Evolutionary conservation across 169 alveolate genomes (phyloP).

Genomic region (Babesia ovata): DNA sequence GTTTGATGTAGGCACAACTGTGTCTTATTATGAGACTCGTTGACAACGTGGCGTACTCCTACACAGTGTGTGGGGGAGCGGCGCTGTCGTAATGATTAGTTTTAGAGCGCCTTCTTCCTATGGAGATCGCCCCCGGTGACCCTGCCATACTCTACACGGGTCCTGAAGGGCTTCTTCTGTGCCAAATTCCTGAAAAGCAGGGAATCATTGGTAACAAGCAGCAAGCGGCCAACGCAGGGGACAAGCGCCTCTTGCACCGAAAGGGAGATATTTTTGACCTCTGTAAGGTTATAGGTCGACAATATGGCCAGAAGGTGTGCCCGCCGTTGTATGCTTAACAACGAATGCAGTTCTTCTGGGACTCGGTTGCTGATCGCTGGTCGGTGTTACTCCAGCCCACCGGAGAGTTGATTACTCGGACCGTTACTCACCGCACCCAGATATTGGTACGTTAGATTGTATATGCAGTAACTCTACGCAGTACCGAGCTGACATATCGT

Average conservation of each 20-base stretch:
- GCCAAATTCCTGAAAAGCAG: slow-evolving; percentile 44
- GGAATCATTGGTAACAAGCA: slow-evolving; percentile 40
- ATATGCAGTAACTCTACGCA: not conserved
- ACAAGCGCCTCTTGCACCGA: slow-evolving; percentile 54
- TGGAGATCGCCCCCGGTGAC: slow-evolving; percentile 59
- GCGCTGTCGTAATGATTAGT: not conserved
- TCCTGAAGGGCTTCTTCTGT: slow-evolving; percentile 39
- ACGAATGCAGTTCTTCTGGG: slow-evolving; percentile 60
- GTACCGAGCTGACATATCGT: slow-evolving; percentile 89
- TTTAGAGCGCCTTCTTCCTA: not conserved
- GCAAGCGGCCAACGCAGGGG: slow-evolving; percentile 56
- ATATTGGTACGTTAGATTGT: slow-evolving; percentile 59
- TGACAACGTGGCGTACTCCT: not conserved
- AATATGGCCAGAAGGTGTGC: slow-evolving; percentile 62
- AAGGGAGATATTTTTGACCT: slow-evolving; percentile 65
- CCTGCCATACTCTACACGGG: slow-evolving; percentile 57
- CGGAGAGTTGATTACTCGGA: slow-evolving; percentile 79
- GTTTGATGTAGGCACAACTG: not conserved
- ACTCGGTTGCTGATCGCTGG: slow-evolving; percentile 61
- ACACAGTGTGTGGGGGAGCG: slow-evolving; percentile 4
- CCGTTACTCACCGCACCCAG: slow-evolving; percentile 84
- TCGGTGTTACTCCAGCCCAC: slow-evolving; percentile 74
- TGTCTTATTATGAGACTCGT: not conserved
- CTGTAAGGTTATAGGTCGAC: slow-evolving; percentile 40
- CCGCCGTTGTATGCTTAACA: not conserved